Base-by-base conservation (phyloP, 371 early-diverging fungal species). In the Rhizopus delemar region DNA sequence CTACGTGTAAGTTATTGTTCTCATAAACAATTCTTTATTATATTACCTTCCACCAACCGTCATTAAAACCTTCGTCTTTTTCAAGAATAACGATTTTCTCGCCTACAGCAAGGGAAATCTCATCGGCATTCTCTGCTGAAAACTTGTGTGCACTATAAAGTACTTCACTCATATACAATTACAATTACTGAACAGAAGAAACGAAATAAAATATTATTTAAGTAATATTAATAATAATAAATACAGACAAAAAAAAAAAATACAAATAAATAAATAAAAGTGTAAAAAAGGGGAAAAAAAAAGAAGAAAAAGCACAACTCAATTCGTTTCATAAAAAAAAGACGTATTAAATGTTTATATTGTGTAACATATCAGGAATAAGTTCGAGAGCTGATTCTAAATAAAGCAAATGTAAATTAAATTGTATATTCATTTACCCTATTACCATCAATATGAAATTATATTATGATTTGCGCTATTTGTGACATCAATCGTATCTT, bases 21-120 rank as follows among this genome's bases (percentile, higher is more conserved):
- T 22, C 22, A 22, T 22, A 22, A 22, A 22, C 22, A 22, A 22
- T 22, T 22, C 22, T 22, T 46, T n/a, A 45, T 12, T 45, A 38
- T 16, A 49, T 51, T 66, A 65, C 66, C 56, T 66, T 54, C 88
- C 90, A 92, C 91, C 93, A 92, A 28, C 91, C 91, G 68, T 92
- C 93, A 32, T 78, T 78, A 65, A 80, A 90, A 8, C 80, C 77
- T 15, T 90, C 90, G 66, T 92, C 93, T 57, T 79, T 80, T 61
- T 90, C 89, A 11, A 90, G 59, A 1, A 92, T 85, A 33, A 86
- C 67, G 8, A 92, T 78, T 35, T 86, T 81, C 49, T 92, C 90
- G 8, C 86, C 89, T 31, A 77, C 78, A 35, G 77, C 60, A 56
- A 92, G 88, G 15, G 81, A 73, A 56, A 92, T 83, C 60, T 92